Base-by-base conservation (phyloP, 345 rosid genomes). In the Dimocarpus longan region DNA sequence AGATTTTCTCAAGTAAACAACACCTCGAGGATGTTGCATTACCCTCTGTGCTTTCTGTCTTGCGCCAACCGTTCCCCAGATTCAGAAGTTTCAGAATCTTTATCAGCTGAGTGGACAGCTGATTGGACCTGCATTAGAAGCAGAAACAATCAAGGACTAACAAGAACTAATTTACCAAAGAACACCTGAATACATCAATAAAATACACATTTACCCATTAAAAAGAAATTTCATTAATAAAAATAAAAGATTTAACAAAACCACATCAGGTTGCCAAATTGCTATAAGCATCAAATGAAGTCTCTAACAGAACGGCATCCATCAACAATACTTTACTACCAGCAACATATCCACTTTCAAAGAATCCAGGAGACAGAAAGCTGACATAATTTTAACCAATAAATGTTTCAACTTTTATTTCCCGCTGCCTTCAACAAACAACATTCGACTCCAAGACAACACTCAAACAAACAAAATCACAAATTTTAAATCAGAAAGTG, bases 41-140 rank as follows among this genome's bases (percentile, higher is more conserved):
- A 87, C 90, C 94, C 86, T 93, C 98, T 1, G 97, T 95, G 85
- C 94, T 91, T 80, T 95, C 99, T 54, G 95, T 95, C 89, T 95
- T 95, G 73, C 99, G 81, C 77, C 98, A 82, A 83, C 97, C 88
- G 74, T 95, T 95, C 73, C 99, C 98, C 85, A 95, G 73, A 87
- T 91, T 93, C 83, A 95, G 82, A 74, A 95, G 91, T 82, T 93
- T 97, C 88, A 95, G 91, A 85, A 95, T 95, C n/a, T 81, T 89
- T 93, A 81, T 92, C 95, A 48, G 99, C 93, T 63, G 99, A 92
- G 79, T 82, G 89, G 75, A 95, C 96, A 43, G 99, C 93, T 63
- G 99, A 92, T 78, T 82, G 89, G 75, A 95, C 97, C 99, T 95
- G 79, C 78, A 82, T 69, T 46, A 76, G 28, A 70, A 85, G 67